A percentile compares a stretch with the other conserved stretches of the same genome.
These are phyloP conservation scores for Fusarium nelsonii DNA, from an alignment of 2,329 filamentous ascomycete genomes.

Conservation along the genomic window DNA sequence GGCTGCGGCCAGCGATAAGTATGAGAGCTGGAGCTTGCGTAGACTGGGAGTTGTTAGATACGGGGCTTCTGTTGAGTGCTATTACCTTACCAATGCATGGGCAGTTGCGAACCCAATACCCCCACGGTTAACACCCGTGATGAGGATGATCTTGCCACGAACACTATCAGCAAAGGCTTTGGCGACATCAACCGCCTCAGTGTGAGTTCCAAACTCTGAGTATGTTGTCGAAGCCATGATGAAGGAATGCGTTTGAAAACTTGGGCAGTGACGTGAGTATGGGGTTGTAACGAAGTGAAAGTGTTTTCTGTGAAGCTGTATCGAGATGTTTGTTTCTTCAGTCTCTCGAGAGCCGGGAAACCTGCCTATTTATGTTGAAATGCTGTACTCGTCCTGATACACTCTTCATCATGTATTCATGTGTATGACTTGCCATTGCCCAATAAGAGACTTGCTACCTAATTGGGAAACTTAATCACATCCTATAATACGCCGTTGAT, in stretches of 20 bases:
- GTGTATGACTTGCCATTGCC: background rate
- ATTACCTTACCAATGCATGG: background rate
- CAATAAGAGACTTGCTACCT: conserved; percentile 26
- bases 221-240: conserved; percentile 20
- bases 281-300: background rate
- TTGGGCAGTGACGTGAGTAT: too few species aligned
- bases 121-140: conserved; percentile 3
- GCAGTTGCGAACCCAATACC: conserved; percentile 15
- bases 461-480: background rate
- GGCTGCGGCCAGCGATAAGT: background rate
- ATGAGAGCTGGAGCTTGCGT: background rate
- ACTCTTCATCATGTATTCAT: background rate
- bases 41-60: background rate
- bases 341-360: fast-evolving
- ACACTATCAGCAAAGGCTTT: background rate
- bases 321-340: background rate
- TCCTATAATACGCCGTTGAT: background rate
- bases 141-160: background rate
- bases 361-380: background rate
- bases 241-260: fast-evolving
- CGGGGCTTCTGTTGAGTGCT: fast-evolving
- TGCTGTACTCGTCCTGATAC: background rate
- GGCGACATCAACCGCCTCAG: background rate
- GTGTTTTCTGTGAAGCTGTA: background rate
- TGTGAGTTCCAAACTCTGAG: background rate